Evolutionary conservation across 176 grass and related monocot genomes (phyloP).

Genomic region (Rhynchospora tenuis): DNA sequence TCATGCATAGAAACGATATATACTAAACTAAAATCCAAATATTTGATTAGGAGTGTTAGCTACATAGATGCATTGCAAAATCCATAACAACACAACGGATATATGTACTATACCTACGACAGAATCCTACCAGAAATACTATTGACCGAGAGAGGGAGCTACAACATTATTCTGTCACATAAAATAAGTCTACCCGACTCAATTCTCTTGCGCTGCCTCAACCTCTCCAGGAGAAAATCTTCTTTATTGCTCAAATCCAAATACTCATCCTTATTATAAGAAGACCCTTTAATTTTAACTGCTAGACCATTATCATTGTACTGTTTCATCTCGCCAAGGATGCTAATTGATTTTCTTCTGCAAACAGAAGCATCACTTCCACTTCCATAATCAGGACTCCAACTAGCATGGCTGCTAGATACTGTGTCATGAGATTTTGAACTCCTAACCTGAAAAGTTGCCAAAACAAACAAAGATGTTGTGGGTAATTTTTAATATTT

Average conservation of each 20-base stretch:
- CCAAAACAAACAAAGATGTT: not conserved
- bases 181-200: conserved; percentile 51
- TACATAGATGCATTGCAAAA: not conserved
- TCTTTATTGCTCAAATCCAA: conserved; percentile 44
- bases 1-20: not conserved
- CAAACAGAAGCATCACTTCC: conserved; percentile 23
- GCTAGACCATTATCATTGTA: conserved; percentile 17
- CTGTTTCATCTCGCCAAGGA: conserved; percentile 22
- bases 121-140: not conserved
- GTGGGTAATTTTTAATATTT: not conserved
- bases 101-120: conserved; percentile 10
- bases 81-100: not conserved
- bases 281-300: conserved; percentile 15
- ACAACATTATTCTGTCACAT: conserved; percentile 44
- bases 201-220: conserved; percentile 54
- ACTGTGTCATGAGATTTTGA: conserved; percentile 27
- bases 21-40: not conserved
- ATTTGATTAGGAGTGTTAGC: not conserved
- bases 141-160: conserved; percentile 1
- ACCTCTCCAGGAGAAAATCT: conserved; percentile 54
- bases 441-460: conserved; percentile 44
- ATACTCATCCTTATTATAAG: conserved; percentile 69
- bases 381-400: conserved; percentile 49
- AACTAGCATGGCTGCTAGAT: conserved; percentile 61
- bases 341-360: conserved; percentile 22